Evolutionary conservation across 805 yeast species (phyloP), one percentile per base, ranked within the genome.

Genomic region (Saturnispora hagleri): DNA sequence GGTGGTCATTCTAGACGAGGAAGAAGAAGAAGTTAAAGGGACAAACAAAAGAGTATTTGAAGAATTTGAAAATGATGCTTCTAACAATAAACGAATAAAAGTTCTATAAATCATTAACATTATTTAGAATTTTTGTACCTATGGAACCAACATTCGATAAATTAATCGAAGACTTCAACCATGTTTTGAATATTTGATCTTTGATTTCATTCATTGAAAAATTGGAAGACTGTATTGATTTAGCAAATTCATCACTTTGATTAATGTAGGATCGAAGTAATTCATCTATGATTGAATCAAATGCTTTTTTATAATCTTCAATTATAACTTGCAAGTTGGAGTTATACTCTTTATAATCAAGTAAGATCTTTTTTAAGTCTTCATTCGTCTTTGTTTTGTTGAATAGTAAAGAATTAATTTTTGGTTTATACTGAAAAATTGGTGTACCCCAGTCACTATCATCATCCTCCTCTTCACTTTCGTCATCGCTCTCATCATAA

Each of bases 11-110:
- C 4, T 41, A 27, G 45, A 51, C 3, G 46, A 40, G n/a, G 48
- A 24, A 18, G 46, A 15, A 5, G 17, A 40, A 18, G 43, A 53
- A 26, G n/a, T 18, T 8, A 15, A 27, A 12, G 31, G 58, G 55
- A 34, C 41, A 38, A 41, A 53, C 48, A 28, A 45, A 31, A 31
- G 34, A 31, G n/a, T 13, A 3, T n/a, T 31, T 31, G 34, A 31
- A 31, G 45, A 40, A 43, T 13, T 22, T 35, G 27, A 50, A 24
- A 9, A 33, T 48, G 31, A 33, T 34, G 20, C 17, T 12, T 17
- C 7, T 24, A 41, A 22, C 24, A 41, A 41, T 13, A 40, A 27
- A 34, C 35, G 36, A 36, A 24, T 41, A 38, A 26, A 28, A 47
- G 34, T 27, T 18, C 17, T 47, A 47, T 47, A 47, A 38, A 47